phyloP scores from a whole-genome alignment of 306 rosid genomes.

The Begonia masoniana region DNA sequence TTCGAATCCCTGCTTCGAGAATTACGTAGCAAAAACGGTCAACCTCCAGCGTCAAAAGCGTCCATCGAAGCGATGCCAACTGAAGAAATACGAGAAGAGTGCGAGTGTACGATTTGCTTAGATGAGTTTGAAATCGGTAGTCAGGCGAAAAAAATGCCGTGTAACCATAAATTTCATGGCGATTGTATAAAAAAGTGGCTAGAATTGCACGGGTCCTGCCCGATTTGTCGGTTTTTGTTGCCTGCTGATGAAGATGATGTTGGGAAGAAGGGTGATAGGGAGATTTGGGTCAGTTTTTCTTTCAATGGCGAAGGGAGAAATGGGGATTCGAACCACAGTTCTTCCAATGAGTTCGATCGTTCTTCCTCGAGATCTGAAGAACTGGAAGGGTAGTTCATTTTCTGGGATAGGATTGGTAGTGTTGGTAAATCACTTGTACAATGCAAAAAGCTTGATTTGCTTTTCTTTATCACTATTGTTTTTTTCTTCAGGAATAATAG shows the following conservation, averaged over 20 bases:
- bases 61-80: constrained; percentile 43
- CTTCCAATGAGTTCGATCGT: constrained; percentile 15
- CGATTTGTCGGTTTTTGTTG: constrained; percentile 66
- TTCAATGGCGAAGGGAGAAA: constrained; percentile 21
- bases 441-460: neutral
- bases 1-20: constrained; percentile 38
- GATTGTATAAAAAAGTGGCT: constrained; percentile 71
- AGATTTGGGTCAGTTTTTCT: constrained; percentile 56
- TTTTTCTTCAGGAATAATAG: neutral
- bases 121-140: constrained; percentile 47
- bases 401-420: neutral
- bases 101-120: constrained; percentile 67
- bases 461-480: neutral
- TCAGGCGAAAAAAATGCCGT: constrained; percentile 55
- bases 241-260: constrained; percentile 44
- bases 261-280: constrained; percentile 34
- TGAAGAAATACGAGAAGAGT: constrained; percentile 22
- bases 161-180: constrained; percentile 54
- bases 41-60: constrained; percentile 68
- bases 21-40: constrained; percentile 28
- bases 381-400: neutral
- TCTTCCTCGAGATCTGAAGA: neutral
- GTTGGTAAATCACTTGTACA: constrained; percentile 1
- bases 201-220: constrained; percentile 65
- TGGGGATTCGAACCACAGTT: constrained; percentile 10